These are phyloP conservation scores for Kodamaea leandrae DNA, from an alignment of 805 yeast species.

Conservation along the genomic window DNA sequence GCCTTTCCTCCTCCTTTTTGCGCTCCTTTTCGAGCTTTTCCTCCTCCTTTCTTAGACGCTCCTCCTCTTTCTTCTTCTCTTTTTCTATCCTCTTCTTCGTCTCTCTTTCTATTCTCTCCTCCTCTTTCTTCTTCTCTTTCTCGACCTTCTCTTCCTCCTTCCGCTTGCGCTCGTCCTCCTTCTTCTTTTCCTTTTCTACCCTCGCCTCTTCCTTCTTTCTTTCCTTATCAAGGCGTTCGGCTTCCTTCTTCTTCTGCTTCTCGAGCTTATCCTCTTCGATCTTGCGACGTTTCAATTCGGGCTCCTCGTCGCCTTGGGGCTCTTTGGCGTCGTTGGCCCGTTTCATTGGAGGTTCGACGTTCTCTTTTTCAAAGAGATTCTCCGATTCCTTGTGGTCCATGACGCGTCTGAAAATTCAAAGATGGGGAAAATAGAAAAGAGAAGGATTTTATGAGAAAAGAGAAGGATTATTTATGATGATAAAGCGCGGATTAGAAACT, in stretches of 20 bases:
- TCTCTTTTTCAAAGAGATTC: too few relatives aligned
- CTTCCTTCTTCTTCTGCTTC: slow-evolving; percentile 29
- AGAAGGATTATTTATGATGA: too few relatives aligned
- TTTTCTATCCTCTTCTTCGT: slow-evolving; percentile 7
- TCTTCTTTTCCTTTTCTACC: slow-evolving; percentile 17
- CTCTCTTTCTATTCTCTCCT: slow-evolving; percentile 11
- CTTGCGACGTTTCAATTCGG: slow-evolving; percentile 15
- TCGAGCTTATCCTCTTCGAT: slow-evolving; percentile 27
- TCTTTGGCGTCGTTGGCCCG: too few relatives aligned
- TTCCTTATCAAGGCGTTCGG: slow-evolving; percentile 25
- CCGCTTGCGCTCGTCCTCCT: too few relatives aligned
- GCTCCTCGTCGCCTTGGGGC: slow-evolving; percentile 15
- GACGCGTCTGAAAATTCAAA: too few relatives aligned
- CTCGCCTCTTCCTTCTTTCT: slow-evolving; percentile 24
- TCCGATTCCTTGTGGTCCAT: too few relatives aligned
- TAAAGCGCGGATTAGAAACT: too few relatives aligned
- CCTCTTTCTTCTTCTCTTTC: too few relatives aligned
- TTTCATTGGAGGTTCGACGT: too few relatives aligned
- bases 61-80: slow-evolving; percentile 11
- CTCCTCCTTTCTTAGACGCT: slow-evolving; percentile 18
- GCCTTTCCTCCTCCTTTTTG: slow-evolving; percentile 19
- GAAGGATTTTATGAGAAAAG: too few relatives aligned
- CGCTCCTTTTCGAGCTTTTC: slow-evolving; percentile 14
- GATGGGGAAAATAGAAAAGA: too few relatives aligned
- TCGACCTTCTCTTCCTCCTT: too few relatives aligned